Base-by-base conservation (phyloP, 2,329 filamentous ascomycete species). In the Allantophomopsis cytisporea region DNA sequence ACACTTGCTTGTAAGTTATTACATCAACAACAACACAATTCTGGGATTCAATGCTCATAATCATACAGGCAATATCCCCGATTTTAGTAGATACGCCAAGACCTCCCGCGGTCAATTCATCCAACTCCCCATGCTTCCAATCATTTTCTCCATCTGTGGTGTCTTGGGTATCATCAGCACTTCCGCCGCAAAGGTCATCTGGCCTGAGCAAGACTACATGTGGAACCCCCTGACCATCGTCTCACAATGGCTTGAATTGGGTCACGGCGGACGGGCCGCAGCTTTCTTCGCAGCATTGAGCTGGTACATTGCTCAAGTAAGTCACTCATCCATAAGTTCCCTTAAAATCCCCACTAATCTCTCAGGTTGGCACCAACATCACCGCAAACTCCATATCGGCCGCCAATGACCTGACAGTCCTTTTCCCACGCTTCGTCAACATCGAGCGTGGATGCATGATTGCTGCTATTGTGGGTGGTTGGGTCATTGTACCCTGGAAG, bases 401-500 rank as follows among this genome's bases (percentile, higher is more conserved):
- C 1, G 68, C 70, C 32, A 74, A 76, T 45, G 70, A 76, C 51
- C 61, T 76, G 35, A 71, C 68, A 2, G 65, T 68, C 2, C 61
- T 76, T 3, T 62, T 66, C 40, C 71, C 72, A 0, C 56, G 57
- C 18, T 73, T 64, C 49, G 53, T 76, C 43, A 73, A 76, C 46
- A 73, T 78, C 48, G 58, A 60, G 7, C 66, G 73, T 14, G 73
- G 73, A 7, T 69, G 68, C 41, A 54, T 76, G 23, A 57, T 76
- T 34, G 66, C 69, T 5, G 69, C 70, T 2, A 38, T 76, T 3
- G 53, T 75, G 15, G 60, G 58, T 1, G 69, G 68, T 16, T 79
- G 73, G 73, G 64, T 66, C 2, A 62, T 80, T 23, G 72, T 76
- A 1, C 75, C 74, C 2, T 80, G 76, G 76, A 78, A 78, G 57